A percentile compares a stretch with the other conserved stretches of the same genome.
These are phyloP conservation scores for Gypsophila paniculata DNA, from an alignment of 179 eudicot genomes.

Conservation along the genomic window DNA sequence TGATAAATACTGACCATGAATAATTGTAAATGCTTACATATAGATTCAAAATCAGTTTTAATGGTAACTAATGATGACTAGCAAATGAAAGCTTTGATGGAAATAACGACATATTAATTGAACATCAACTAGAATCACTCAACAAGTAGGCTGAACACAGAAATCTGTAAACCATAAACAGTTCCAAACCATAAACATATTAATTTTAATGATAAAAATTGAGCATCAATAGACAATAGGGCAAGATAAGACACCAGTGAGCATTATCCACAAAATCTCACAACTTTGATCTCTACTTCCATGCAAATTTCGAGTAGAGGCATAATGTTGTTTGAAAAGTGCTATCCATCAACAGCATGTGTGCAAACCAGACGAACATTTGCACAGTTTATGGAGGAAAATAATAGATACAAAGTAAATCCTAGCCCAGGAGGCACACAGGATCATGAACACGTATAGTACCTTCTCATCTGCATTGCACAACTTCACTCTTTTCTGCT, in stretches of 20 bases:
- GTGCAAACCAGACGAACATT: not conserved
- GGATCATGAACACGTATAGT: conserved; percentile 19
- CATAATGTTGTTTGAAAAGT: not conserved
- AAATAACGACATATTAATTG: not conserved
- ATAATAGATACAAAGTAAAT: not conserved
- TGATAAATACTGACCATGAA: too few relatives aligned
- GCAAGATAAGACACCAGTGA: not conserved
- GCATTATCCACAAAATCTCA: not conserved
- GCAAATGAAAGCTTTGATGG: not conserved
- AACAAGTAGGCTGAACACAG: not conserved
- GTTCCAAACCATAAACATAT: not conserved
- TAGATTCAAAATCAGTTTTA: too few relatives aligned
- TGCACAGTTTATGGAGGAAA: not conserved
- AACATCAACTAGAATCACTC: not conserved
- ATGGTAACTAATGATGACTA: too few relatives aligned
- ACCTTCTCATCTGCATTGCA: conserved; percentile 43
- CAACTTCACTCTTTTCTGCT: conserved; percentile 53
- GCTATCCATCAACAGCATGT: not conserved
- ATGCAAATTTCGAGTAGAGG: not conserved
- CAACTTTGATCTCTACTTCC: not conserved
- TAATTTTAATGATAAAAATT: not conserved
- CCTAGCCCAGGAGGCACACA: conserved; percentile 1
- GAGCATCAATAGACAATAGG: not conserved
- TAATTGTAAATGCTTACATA: not conserved
- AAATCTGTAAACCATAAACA: not conserved